A percentile compares a stretch with the other conserved stretches of the same genome.
Conservation (phyloP, 306 rosid species). For the Pachyrhizus erosus region DNA sequence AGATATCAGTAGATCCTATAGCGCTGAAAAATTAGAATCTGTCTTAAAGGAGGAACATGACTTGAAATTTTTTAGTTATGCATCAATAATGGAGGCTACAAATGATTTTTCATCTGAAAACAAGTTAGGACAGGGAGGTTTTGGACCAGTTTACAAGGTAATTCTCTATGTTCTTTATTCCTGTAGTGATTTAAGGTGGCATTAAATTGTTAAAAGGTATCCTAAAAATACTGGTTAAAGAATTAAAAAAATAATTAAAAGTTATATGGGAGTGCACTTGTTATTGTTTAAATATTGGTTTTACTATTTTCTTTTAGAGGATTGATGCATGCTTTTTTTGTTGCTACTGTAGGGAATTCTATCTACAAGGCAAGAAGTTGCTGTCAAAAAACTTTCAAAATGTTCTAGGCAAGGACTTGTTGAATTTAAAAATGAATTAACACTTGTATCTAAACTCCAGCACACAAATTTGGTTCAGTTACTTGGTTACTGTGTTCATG, state of each 20-base stretch:
- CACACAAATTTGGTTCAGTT: conserved; percentile 44
- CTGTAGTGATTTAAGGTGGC: background rate
- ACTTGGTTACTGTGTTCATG: conserved; percentile 40
- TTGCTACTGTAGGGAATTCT: conserved; percentile 38
- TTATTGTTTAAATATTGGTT: no score
- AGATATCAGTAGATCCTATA: background rate
- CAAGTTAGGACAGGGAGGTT: conserved; percentile 49
- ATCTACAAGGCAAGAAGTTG: conserved; percentile 38
- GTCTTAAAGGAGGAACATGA: background rate
- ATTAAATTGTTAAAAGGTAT: background rate
- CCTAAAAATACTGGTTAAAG: no score
- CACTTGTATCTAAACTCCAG: conserved; percentile 44
- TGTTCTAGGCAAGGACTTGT: conserved; percentile 37
- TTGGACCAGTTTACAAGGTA: conserved; percentile 53
- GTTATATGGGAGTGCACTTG: no score
- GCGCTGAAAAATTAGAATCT: background rate
- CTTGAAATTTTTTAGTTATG: conserved; percentile 31
- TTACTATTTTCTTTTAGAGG: background rate
- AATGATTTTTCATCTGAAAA: conserved; percentile 31
- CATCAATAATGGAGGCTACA: conserved; percentile 42
- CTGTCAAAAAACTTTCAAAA: conserved; percentile 49
- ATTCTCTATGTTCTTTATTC: background rate
- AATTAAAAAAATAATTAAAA: no score
- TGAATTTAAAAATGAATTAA: conserved; percentile 50
- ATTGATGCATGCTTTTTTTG: background rate